Evolutionary conservation across 2,329 filamentous ascomycete species (phyloP), one percentile per base, ranked within the genome.

Genomic region (Trichoderma sp.): DNA sequence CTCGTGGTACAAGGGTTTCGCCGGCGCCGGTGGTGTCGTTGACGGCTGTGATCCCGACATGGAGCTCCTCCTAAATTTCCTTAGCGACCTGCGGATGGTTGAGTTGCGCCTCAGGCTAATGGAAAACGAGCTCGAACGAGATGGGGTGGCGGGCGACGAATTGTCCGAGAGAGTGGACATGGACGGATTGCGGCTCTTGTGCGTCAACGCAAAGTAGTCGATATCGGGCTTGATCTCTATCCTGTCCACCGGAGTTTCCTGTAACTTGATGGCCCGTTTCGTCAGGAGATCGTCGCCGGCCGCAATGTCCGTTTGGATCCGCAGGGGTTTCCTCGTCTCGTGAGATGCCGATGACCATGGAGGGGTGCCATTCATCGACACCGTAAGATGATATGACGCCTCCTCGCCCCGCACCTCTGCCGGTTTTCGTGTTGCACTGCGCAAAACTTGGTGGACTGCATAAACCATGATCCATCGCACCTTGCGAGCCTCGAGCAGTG

Each of bases 391-490:
- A 70, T 94, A 94, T 0, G 83, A 79, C 1, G 87, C 82, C 15
- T 80, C 81, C 1, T 82, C 80, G 65, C 90, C 86, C 17, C 82
- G 81, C 32, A 92, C 87, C 72, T 91, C 87, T 5, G 80, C 75
- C 0, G 92, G 89, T 0, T 86, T 81, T 37, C 84, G 80, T 1
- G 87, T 89, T 42, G 88, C 88, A 64, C 86, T 87, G 10, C 86
- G 84, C 1, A 95, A 83, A n/a, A 88, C 89, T 75, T 95, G 92
- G 67, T 92, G 84, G 4, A 88, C 84, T 19, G 88, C 85, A 73
- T 94, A 94, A 7, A 94, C 84, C 39, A 94, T 75, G 34, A 94
- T 86, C 92, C 92, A 95, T 45, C 92, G 84, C 17, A 93, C 86
- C 76, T 93, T 94, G 48, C 92, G 87, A 1, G 87, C 90, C 70